Evolutionary conservation across 1,284 basidiomycete species (phyloP).

Genomic region (Ustilago cynodontis): DNA sequence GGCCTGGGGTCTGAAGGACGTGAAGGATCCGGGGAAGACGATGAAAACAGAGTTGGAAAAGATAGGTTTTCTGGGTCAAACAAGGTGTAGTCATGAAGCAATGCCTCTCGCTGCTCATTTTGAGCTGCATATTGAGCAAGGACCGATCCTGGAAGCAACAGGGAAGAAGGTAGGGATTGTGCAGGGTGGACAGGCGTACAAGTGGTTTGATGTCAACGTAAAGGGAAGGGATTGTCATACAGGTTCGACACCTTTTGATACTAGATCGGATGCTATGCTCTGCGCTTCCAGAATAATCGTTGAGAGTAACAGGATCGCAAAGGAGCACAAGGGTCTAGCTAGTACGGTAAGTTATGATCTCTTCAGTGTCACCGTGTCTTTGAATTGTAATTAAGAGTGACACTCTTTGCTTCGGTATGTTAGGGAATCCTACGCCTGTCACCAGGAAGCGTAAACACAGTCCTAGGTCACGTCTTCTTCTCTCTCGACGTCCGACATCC

Average conservation of each 20-base stretch:
- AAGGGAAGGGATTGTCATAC: slow-evolving; percentile 43
- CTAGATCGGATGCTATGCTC: slow-evolving; percentile 45
- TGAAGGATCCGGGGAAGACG: slow-evolving; percentile 32
- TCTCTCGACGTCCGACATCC: slow-evolving; percentile 45
- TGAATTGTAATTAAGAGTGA: too few species aligned
- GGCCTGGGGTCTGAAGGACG: slow-evolving; percentile 38
- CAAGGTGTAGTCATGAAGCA: slow-evolving; percentile 37
- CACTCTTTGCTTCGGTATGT: too few species aligned
- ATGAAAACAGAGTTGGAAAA: slow-evolving; percentile 45
- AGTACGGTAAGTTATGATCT: slow-evolving; percentile 46
- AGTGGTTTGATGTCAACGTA: slow-evolving; percentile 50
- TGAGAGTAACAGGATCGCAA: slow-evolving; percentile 46
- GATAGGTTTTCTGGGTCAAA: slow-evolving; percentile 36
- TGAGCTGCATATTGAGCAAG: slow-evolving; percentile 52
- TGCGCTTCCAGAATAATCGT: slow-evolving; percentile 46
- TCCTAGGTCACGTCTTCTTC: slow-evolving; percentile 45
- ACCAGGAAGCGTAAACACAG: slow-evolving; percentile 47
- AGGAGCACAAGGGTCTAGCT: slow-evolving; percentile 33
- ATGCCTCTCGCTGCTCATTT: slow-evolving; percentile 46
- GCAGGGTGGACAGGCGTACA: slow-evolving; percentile 47
- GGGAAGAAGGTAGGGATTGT: slow-evolving; percentile 41
- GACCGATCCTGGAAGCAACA: slow-evolving; percentile 40
- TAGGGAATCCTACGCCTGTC: slow-evolving; percentile 44
- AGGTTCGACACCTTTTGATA: slow-evolving; percentile 45
- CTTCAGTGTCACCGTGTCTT: too few species aligned